phyloP scores from a whole-genome alignment of 495 filamentous ascomycete genomes.

The Parathielavia hyrcaniae region DNA sequence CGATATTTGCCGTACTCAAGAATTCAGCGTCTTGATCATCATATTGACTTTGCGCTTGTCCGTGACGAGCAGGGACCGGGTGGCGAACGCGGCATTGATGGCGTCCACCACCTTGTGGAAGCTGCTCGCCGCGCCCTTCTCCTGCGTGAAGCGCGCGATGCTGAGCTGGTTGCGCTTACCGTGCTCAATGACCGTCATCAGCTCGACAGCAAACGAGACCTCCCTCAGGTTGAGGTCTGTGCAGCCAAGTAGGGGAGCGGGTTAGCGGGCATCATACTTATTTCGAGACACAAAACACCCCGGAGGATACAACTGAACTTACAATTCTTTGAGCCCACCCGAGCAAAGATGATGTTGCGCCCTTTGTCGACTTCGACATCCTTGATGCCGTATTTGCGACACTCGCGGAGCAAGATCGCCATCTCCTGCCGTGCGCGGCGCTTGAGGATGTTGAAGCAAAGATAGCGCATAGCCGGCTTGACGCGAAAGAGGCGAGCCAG shows the following conservation, averaged over 20 bases:
- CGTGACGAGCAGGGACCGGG: constrained; percentile 57
- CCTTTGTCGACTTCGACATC: constrained; percentile 68
- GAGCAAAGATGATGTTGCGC: constrained; percentile 65
- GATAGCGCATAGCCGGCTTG: constrained; percentile 65
- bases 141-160: constrained; percentile 79
- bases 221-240: constrained; percentile 67
- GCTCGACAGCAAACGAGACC: constrained; percentile 71
- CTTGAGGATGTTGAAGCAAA: constrained; percentile 68
- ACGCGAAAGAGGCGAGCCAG: constrained; percentile 80
- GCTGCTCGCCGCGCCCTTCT: constrained; percentile 75
- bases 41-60: constrained; percentile 60
- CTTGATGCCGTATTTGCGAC: constrained; percentile 71
- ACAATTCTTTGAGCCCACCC: constrained; percentile 72
- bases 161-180: constrained; percentile 60
- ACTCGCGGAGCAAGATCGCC: constrained; percentile 63
- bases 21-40: constrained; percentile 58
- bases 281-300: constrained; percentile 1
- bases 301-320: constrained; percentile 40
- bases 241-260: background rate
- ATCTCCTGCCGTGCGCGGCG: constrained; percentile 68
- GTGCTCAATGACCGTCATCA: constrained; percentile 79
- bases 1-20: constrained; percentile 19
- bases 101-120: constrained; percentile 78
- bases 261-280: constrained; percentile 20
- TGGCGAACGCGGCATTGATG: constrained; percentile 54